These are phyloP conservation scores for Torulaspora indica DNA, from an alignment of 805 yeast species.

Conservation along the genomic window DNA sequence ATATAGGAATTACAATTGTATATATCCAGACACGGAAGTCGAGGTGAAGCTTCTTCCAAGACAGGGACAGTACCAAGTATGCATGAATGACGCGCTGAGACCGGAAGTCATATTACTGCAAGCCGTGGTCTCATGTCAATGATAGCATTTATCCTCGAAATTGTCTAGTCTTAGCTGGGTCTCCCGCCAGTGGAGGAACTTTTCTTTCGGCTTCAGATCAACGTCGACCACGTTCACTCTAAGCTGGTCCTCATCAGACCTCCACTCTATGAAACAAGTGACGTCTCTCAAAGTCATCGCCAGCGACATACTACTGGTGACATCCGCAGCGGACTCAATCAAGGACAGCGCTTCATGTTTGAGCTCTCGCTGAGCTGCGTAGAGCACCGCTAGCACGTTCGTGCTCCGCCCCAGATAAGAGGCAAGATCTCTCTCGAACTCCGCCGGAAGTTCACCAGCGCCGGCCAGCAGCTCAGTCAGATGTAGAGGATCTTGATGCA, in stretches of 20 bases:
- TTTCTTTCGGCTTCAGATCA: constrained; percentile 47
- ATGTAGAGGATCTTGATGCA: constrained; percentile 14
- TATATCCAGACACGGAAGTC: constrained; percentile 38
- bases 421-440: constrained; percentile 15
- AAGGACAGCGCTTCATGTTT: neutral
- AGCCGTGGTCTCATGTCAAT: constrained; percentile 9
- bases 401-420: constrained; percentile 20
- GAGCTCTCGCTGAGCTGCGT: constrained; percentile 22
- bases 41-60: constrained; percentile 18
- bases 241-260: constrained; percentile 3
- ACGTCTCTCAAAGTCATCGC: constrained; percentile 41
- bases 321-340: constrained; percentile 11
- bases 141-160: constrained; percentile 31
- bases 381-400: constrained; percentile 26
- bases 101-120: constrained; percentile 6
- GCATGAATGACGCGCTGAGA: constrained; percentile 11
- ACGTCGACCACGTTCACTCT: constrained; percentile 43
- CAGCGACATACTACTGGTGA: constrained; percentile 21
- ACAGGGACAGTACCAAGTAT: constrained; percentile 1
- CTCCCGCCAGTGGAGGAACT: constrained; percentile 46
- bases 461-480: constrained; percentile 12
- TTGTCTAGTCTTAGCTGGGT: constrained; percentile 35
- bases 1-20: constrained; percentile 43
- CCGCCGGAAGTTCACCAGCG: constrained; percentile 11
- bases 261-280: constrained; percentile 34